Conservation (phyloP, 169 alveolate species). For the Cryptosporidium muris region DNA sequence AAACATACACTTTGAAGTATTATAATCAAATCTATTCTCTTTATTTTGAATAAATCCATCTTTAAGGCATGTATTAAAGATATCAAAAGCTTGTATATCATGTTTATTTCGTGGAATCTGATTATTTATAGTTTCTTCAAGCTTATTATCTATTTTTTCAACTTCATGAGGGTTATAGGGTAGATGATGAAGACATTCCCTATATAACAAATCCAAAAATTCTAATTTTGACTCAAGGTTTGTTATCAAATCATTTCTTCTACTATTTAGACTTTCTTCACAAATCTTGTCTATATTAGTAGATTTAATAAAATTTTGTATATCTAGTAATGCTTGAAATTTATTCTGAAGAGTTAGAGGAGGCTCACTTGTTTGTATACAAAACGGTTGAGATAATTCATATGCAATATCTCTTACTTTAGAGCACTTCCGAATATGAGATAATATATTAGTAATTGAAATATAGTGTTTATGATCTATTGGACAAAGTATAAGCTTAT, state of each 20-base stretch:
- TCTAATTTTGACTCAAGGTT: constrained; percentile 18
- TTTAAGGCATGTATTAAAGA: constrained; percentile 5
- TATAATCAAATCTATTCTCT: not conserved
- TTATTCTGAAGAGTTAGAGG: not conserved
- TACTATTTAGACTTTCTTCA: not conserved
- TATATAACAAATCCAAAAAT: constrained; percentile 14
- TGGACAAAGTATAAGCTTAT: constrained; percentile 21
- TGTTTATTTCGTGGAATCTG: not conserved
- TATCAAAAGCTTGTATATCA: constrained; percentile 44
- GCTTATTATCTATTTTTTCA: not conserved
- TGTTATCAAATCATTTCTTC: not conserved
- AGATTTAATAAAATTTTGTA: not conserved
- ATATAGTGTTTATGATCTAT: constrained; percentile 48
- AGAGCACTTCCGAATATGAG: constrained; percentile 53
- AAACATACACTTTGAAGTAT: constrained; percentile 3
- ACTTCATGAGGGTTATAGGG: constrained; percentile 35
- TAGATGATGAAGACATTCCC: constrained; percentile 2
- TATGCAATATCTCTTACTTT: constrained; percentile 70
- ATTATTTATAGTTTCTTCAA: not conserved
- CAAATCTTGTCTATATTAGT: not conserved
- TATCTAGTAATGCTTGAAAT: not conserved
- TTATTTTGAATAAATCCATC: not conserved
- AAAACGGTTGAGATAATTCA: constrained; percentile 58
- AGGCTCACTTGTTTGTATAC: constrained; percentile 6
- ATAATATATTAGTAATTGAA: constrained; percentile 32